Percentiles rank a stretch among this genome's conserved stretches.
phyloP scores from a whole-genome alignment of 192 early-diverging fungal genomes.

The Backusella australiensis region DNA sequence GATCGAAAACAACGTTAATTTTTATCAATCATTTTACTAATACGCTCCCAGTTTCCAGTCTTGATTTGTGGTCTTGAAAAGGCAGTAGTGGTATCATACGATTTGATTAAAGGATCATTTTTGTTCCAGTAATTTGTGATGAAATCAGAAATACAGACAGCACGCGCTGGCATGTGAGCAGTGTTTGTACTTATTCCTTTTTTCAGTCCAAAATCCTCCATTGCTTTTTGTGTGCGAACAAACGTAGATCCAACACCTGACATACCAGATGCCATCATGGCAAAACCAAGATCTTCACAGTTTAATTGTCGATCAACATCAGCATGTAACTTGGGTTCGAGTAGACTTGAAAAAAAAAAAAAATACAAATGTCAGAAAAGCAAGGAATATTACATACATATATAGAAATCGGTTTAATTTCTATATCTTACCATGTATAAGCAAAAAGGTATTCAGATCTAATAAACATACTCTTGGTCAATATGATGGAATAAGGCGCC shows the following conservation, averaged over 20 bases:
- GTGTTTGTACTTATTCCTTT: conserved; percentile 21
- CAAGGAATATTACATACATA: not conserved
- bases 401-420: not conserved
- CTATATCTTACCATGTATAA: conserved; percentile 27
- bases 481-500: conserved; percentile 18
- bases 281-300: conserved; percentile 35
- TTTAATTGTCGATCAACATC: conserved; percentile 26
- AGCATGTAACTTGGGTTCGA: conserved; percentile 20
- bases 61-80: not conserved
- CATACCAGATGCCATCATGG: conserved; percentile 28
- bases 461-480: conserved; percentile 37
- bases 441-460: conserved; percentile 33
- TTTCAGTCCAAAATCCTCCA: conserved; percentile 26
- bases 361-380: not conserved
- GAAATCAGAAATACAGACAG: conserved; percentile 16
- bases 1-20: not conserved
- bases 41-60: not conserved
- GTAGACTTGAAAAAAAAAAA: conserved; percentile 3
- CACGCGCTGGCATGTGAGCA: conserved; percentile 24
- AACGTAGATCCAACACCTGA: conserved; percentile 17
- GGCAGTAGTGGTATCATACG: not conserved
- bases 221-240: conserved; percentile 4
- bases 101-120: conserved; percentile 12
- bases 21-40: not conserved
- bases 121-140: conserved; percentile 17